These are phyloP conservation scores for Calonectria pauciramosa DNA, from an alignment of 2,329 filamentous ascomycete genomes.

Conservation along the genomic window DNA sequence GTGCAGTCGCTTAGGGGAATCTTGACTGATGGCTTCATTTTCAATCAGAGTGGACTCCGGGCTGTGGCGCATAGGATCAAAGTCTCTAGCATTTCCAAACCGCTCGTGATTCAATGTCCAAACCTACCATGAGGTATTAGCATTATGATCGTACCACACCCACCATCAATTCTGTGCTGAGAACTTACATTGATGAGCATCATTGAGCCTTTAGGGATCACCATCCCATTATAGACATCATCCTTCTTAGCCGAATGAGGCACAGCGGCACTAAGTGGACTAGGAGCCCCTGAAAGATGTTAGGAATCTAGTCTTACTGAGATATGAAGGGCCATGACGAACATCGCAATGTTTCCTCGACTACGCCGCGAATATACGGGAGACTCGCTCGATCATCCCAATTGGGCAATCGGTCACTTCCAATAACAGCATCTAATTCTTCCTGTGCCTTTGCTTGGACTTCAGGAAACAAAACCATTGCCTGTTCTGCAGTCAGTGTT, in stretches of 20 bases:
- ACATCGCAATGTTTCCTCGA: conserved; percentile 10
- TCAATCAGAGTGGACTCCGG: background rate
- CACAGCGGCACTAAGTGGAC: conserved; percentile 1
- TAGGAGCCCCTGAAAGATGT: background rate
- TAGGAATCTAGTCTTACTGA: background rate
- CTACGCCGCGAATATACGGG: background rate
- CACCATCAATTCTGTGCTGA: too few species aligned
- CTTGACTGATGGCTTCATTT: conserved; percentile 4
- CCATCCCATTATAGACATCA: conserved; percentile 12
- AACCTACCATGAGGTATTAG: background rate
- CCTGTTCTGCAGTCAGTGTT: background rate
- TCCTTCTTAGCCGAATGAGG: background rate
- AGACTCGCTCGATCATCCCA: conserved; percentile 6
- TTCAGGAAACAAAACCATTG: conserved; percentile 19
- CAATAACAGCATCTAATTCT: conserved; percentile 7
- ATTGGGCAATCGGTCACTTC: background rate
- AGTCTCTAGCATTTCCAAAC: background rate
- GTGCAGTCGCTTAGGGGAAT: background rate
- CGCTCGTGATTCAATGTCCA: conserved; percentile 14
- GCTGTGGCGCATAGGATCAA: conserved; percentile 3
- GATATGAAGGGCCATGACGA: background rate
- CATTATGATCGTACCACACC: background rate
- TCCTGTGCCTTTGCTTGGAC: background rate
- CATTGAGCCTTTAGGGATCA: conserved; percentile 10
- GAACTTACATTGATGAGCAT: background rate